Evolutionary conservation across 139 green algal species (phyloP).

Genomic region (Chlorokybus atmophyticus): DNA sequence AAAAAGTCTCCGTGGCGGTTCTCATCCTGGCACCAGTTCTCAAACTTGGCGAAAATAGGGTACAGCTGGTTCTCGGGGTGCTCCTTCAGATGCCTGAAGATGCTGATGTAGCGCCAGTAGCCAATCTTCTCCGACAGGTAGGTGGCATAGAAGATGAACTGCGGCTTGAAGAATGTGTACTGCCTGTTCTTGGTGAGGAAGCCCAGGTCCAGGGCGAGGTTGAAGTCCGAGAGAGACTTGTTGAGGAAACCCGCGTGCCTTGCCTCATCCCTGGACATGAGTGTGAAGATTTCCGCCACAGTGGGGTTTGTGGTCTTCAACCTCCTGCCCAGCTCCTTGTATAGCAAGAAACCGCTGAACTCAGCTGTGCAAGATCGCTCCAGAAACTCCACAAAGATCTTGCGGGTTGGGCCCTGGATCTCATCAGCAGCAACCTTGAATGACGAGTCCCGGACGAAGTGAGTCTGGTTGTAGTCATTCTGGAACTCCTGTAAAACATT

Average conservation of each 20-base stretch:
- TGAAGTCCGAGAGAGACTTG: constrained; percentile 90
- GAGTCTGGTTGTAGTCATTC: constrained; percentile 96
- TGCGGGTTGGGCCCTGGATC: constrained; percentile 63
- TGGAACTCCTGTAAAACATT: constrained; percentile 96
- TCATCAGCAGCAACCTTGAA: constrained; percentile 87
- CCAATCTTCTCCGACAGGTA: constrained; percentile 92
- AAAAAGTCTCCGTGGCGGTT: constrained; percentile 79
- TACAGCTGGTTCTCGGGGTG: constrained; percentile 98
- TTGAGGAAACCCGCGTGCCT: constrained; percentile 98
- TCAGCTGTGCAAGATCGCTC: constrained; percentile 97
- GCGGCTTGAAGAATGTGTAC: constrained; percentile 95
- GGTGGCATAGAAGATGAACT: constrained; percentile 98
- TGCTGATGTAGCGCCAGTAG: constrained; percentile 98
- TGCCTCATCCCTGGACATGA: constrained; percentile 97
- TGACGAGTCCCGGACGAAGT: constrained; percentile 94
- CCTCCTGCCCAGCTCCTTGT: constrained; percentile 96
- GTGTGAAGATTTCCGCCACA: constrained; percentile 91
- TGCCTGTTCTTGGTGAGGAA: constrained; percentile 97
- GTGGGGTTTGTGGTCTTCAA: constrained; percentile 85
- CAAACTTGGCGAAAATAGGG: constrained; percentile 99
- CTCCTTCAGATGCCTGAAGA: constrained; percentile 79
- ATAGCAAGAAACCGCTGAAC: constrained; percentile 97
- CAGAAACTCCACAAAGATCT: constrained; percentile 99
- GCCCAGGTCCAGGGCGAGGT: constrained; percentile 90
- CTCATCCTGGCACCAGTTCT: constrained; percentile 98